A percentile compares a stretch with the other conserved stretches of the same genome.
Conservation (phyloP, 371 early-diverging fungal species). For the Mucor mucedo region DNA sequence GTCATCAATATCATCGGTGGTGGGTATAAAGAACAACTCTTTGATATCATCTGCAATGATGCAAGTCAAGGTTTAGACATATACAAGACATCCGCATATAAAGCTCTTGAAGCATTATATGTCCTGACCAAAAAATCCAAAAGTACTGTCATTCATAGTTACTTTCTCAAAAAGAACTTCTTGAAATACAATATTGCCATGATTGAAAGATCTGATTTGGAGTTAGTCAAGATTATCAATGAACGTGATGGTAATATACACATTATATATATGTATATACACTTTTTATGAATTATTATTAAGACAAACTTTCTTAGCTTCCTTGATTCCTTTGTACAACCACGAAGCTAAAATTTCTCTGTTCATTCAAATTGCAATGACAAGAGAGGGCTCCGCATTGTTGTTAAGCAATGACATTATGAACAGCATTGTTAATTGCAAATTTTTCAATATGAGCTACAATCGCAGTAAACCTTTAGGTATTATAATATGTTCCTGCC, state of each 20-base stretch:
- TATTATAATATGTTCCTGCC: neutral
- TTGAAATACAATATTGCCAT: conserved; percentile 62
- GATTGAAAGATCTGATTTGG: conserved; percentile 65
- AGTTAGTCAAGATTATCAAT: conserved; percentile 56
- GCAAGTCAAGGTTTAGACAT: conserved; percentile 79
- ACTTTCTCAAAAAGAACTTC: conserved; percentile 67
- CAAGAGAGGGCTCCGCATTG: conserved; percentile 71
- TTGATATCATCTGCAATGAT: conserved; percentile 77
- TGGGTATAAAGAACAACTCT: conserved; percentile 57
- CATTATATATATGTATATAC: neutral
- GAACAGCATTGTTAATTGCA: conserved; percentile 69
- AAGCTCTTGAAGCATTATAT: conserved; percentile 72
- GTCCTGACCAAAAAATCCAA: neutral
- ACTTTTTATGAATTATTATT: neutral
- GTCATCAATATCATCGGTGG: conserved; percentile 60
- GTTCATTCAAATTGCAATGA: conserved; percentile 75
- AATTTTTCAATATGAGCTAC: conserved; percentile 72
- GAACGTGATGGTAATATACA: conserved; percentile 29
- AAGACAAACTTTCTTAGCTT: conserved; percentile 22
- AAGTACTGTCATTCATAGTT: conserved; percentile 16
- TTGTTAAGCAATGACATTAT: conserved; percentile 75
- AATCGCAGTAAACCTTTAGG: conserved; percentile 33
- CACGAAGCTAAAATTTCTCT: conserved; percentile 80
- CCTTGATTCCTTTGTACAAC: conserved; percentile 62
- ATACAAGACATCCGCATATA: conserved; percentile 85